Evolutionary conservation across 2,329 filamentous ascomycete species (phyloP).

Genomic region (Fusarium veterinarium): DNA sequence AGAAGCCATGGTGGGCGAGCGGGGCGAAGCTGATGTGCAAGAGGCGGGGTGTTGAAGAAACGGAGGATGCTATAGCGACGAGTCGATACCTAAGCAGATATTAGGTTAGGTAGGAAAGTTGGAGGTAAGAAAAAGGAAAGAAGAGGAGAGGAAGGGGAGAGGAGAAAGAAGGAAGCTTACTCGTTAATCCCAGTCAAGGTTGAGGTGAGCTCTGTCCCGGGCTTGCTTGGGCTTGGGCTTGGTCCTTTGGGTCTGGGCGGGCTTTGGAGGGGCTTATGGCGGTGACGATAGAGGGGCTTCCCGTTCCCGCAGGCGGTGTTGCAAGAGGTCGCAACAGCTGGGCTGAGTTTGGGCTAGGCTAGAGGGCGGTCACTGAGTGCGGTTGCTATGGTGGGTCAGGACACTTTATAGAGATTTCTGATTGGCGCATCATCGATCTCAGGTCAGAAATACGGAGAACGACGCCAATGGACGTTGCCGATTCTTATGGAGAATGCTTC

Average conservation of each 20-base stretch:
- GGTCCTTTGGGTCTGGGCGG: conserved; percentile 6
- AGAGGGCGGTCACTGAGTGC: conserved; percentile 21
- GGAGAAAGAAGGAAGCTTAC: conserved; percentile 35
- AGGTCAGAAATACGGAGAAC: conserved; percentile 10
- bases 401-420: background rate
- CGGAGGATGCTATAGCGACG: conserved; percentile 9
- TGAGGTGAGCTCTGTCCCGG: conserved; percentile 38
- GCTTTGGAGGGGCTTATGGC: conserved; percentile 39
- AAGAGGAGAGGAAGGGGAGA: conserved; percentile 24
- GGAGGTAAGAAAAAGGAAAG: conserved; percentile 28
- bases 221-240: conserved; percentile 6
- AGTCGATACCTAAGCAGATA: conserved; percentile 16
- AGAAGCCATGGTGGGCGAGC: conserved; percentile 68
- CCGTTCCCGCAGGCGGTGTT: conserved; percentile 41
- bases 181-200: conserved; percentile 33
- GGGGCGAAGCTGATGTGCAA: conserved; percentile 23
- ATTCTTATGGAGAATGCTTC: conserved; percentile 23
- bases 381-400: conserved; percentile 21
- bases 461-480: conserved; percentile 23
- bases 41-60: conserved; percentile 35
- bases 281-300: conserved; percentile 51
- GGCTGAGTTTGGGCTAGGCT: conserved; percentile 8
- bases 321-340: conserved; percentile 24
- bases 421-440: background rate
- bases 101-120: conserved; percentile 6